Conservation (phyloP, 2,329 filamentous ascomycete species). For the Chlorencoelia australis region DNA sequence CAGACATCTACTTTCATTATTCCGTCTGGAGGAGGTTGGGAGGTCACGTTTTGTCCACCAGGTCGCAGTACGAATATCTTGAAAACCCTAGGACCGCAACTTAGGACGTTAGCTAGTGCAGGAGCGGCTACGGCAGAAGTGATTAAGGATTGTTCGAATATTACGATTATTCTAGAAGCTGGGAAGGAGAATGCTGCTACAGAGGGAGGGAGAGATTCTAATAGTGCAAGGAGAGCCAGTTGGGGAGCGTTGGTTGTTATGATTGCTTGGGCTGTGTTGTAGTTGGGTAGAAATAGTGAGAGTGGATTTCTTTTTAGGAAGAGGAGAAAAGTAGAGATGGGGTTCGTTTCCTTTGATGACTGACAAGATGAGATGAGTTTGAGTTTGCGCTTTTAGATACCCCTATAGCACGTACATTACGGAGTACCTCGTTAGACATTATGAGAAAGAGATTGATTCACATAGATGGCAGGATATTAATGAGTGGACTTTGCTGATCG, state of each 20-base stretch:
- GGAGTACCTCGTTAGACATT: too few species aligned
- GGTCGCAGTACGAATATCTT: conserved; percentile 51
- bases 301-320: too few species aligned
- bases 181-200: conserved; percentile 9
- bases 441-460: too few species aligned
- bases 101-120: conserved; percentile 37
- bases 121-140: conserved; percentile 31
- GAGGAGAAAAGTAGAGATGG: too few species aligned
- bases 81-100: conserved; percentile 38
- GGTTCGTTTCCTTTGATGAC: too few species aligned
- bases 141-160: conserved; percentile 27
- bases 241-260: conserved; percentile 23
- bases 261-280: too few species aligned
- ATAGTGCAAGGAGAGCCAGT: conserved; percentile 11
- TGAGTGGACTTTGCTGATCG: too few species aligned
- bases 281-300: too few species aligned
- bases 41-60: conserved; percentile 66
- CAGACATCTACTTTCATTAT: conserved; percentile 50
- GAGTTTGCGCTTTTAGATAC: too few species aligned
- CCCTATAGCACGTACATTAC: too few species aligned
- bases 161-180: conserved; percentile 21
- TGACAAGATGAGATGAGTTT: too few species aligned
- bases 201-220: conserved; percentile 9
- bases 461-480: too few species aligned
- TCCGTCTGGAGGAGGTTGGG: conserved; percentile 61